These are phyloP conservation scores for Dictyostelium gargantuum DNA, from an alignment of 208 protist genomes.

Conservation along the genomic window DNA sequence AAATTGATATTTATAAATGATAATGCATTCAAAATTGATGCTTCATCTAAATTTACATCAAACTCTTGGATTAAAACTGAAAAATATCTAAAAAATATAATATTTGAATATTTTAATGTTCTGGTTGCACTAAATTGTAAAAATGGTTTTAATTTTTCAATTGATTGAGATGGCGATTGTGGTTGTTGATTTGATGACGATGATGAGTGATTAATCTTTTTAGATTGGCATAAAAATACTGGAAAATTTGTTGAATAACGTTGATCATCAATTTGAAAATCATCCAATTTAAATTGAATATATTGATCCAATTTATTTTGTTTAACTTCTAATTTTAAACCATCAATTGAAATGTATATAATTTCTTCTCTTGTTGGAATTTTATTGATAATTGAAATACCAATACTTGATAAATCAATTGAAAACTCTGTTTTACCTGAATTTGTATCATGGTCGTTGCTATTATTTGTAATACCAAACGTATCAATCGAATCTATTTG, in stretches of 20 bases:
- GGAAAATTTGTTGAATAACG: conserved; percentile 49
- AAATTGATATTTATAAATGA: conserved; percentile 57
- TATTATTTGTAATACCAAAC: neutral
- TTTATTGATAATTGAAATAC: conserved; percentile 52
- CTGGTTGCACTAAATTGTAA: conserved; percentile 55
- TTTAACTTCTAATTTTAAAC: conserved; percentile 28
- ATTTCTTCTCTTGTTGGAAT: conserved; percentile 34
- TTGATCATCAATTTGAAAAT: conserved; percentile 65
- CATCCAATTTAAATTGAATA: conserved; percentile 37
- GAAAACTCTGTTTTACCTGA: neutral
- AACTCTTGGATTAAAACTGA: conserved; percentile 59
- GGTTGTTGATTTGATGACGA: neutral
- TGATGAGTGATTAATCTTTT: neutral
- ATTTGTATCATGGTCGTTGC: neutral
- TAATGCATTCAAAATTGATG: conserved; percentile 2
- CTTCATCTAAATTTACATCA: conserved; percentile 65
- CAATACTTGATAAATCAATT: neutral
- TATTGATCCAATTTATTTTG: conserved; percentile 46
- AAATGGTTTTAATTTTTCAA: neutral
- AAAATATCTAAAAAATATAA: conserved; percentile 67
- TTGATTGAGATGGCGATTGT: neutral
- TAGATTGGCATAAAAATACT: conserved; percentile 46
- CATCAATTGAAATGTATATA: conserved; percentile 43
- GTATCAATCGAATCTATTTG: neutral
- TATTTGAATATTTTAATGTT: conserved; percentile 63